Evolutionary conservation across 495 filamentous ascomycete genomes (phyloP).

Genomic region (Usnea hakonensis): DNA sequence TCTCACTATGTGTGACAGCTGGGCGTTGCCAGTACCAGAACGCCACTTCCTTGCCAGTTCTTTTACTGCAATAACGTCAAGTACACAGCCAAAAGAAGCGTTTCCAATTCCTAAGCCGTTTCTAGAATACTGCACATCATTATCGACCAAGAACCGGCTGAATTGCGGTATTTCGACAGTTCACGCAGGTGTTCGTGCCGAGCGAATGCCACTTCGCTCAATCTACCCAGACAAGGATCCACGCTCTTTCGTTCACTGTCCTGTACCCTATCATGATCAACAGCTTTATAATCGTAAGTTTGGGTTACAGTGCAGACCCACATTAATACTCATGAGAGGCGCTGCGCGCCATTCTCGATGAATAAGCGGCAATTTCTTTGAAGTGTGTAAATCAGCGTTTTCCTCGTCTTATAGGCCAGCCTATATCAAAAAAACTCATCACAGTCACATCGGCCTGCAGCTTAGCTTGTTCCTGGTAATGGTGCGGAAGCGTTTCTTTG

Average conservation of each 20-base stretch:
- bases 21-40: background rate
- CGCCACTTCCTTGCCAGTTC: background rate
- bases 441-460: background rate
- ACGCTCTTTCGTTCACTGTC: too few relatives aligned
- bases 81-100: background rate
- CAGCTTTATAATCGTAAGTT: background rate
- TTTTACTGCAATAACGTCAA: background rate
- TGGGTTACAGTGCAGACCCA: background rate
- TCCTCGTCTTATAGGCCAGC: background rate
- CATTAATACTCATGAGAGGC: background rate
- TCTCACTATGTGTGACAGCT: background rate
- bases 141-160: background rate
- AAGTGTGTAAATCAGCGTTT: background rate
- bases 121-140: background rate
- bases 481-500: background rate
- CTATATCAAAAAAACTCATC: background rate
- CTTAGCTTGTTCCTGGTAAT: background rate
- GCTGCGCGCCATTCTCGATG: background rate
- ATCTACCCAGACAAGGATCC: background rate
- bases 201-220: background rate
- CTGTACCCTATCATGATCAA: background rate
- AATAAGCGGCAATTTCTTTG: background rate
- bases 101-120: background rate
- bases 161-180: conserved; percentile 6
- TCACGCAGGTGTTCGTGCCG: background rate